Conservation (phyloP, 768 basidiomycete species). For the Dacryopinax spathularia region DNA sequence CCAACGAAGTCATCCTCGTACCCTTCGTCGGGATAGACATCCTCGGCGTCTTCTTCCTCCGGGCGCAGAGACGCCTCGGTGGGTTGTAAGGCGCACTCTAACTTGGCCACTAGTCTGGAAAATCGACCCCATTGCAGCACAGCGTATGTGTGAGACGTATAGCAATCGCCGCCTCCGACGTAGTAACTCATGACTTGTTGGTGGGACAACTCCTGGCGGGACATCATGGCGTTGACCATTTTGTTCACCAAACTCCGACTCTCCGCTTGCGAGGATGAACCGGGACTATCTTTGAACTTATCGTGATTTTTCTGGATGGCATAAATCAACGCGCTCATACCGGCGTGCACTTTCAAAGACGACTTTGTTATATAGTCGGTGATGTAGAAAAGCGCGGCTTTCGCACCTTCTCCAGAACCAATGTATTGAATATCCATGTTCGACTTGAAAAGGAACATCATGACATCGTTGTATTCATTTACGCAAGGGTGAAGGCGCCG, state of each 20-base stretch:
- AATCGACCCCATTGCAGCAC: constrained; percentile 7
- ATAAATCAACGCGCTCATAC: constrained; percentile 3
- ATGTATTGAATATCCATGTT: constrained; percentile 40
- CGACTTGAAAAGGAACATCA: constrained; percentile 25
- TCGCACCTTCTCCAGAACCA: constrained; percentile 29
- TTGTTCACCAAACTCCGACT: background rate
- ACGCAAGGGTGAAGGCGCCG: constrained; percentile 29
- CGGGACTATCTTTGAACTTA: background rate
- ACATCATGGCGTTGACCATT: background rate
- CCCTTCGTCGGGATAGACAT: background rate
- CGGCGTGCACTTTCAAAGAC: constrained; percentile 29
- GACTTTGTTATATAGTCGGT: constrained; percentile 38
- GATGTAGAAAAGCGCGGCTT: constrained; percentile 35
- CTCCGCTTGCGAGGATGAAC: background rate
- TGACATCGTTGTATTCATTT: constrained; percentile 32
- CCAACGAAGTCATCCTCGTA: background rate
- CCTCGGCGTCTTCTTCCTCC: too few species aligned
- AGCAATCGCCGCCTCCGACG: constrained; percentile 16
- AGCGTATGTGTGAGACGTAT: constrained; percentile 12
- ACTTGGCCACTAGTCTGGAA: background rate
- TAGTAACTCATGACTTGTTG: constrained; percentile 23
- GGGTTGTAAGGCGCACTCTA: too few species aligned
- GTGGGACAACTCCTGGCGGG: constrained; percentile 20
- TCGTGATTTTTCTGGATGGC: background rate
- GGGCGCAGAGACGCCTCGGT: too few species aligned